These are phyloP conservation scores for Arctium minus DNA, from an alignment of 129 eudicot species.

Conservation along the genomic window DNA sequence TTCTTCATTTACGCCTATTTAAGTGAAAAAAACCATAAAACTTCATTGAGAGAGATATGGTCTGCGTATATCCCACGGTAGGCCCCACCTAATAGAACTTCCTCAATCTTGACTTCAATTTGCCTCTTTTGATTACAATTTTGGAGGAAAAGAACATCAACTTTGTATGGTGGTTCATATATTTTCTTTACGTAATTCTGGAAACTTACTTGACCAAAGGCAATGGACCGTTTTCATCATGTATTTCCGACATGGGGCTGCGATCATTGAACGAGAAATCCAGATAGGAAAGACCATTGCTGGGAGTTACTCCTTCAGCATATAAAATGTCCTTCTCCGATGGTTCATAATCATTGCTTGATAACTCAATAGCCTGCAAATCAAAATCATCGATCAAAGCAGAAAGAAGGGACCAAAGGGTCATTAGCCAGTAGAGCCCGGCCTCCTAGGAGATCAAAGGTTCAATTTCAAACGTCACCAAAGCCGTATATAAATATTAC, in stretches of 20 bases:
- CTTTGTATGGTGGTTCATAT: not conserved
- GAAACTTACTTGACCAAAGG: conserved; percentile 32
- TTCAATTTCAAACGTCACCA: no score
- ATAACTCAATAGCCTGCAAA: conserved; percentile 38
- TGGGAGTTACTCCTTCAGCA: conserved; percentile 46
- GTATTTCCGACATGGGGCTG: conserved; percentile 20
- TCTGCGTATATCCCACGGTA: no score
- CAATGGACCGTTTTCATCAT: conserved; percentile 26
- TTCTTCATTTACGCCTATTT: no score
- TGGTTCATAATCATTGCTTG: conserved; percentile 47
- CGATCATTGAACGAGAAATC: conserved; percentile 44
- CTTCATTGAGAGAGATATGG: no score
- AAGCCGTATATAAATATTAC: not conserved
- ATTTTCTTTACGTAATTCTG: not conserved
- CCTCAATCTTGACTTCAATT: no score
- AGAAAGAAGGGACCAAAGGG: not conserved
- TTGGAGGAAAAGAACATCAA: not conserved
- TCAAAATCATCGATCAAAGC: not conserved
- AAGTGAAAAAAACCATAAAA: no score
- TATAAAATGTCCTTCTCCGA: conserved; percentile 39
- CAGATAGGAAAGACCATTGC: conserved; percentile 36
- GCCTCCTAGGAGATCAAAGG: no score
- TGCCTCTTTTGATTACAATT: no score
- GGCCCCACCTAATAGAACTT: not conserved
- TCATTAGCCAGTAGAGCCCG: no score